Evolutionary conservation across 441 rosid species (phyloP).

Genomic region (Sinapis alba): DNA sequence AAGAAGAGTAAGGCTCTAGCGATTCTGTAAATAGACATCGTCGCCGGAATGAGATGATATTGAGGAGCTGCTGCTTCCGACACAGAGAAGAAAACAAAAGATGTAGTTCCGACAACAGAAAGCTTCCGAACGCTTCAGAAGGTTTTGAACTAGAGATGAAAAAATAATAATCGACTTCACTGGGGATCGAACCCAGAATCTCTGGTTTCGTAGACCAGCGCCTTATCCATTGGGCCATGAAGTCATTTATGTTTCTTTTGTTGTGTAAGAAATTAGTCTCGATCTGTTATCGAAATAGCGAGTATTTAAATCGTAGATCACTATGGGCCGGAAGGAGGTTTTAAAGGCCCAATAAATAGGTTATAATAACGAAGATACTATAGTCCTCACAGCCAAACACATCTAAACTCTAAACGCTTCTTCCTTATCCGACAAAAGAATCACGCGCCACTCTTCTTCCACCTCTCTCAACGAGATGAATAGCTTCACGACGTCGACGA

Average conservation of each 20-base stretch:
- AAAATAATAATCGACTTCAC: slow-evolving; percentile 43
- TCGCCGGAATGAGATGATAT: slow-evolving; percentile 15
- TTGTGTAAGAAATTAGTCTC: background rate
- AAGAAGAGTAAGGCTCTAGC: slow-evolving; percentile 52
- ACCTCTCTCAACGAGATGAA: slow-evolving; percentile 40
- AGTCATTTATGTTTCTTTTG: slow-evolving; percentile 22
- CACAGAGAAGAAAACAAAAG: background rate
- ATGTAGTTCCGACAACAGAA: background rate
- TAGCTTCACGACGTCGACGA: slow-evolving; percentile 43
- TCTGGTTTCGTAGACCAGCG: slow-evolving; percentile 99
- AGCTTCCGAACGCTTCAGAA: background rate
- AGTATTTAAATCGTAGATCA: background rate
- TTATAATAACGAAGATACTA: background rate
- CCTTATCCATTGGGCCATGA: slow-evolving; percentile 99
- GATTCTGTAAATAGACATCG: slow-evolving; percentile 43
- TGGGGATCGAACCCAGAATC: slow-evolving; percentile 98
- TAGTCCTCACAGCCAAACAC: slow-evolving; percentile 26
- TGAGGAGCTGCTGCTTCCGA: background rate
- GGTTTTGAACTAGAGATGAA: background rate
- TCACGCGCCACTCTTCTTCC: slow-evolving; percentile 22
- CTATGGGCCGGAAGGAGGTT: background rate
- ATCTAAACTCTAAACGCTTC: background rate
- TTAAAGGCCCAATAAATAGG: background rate
- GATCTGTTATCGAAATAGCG: too few relatives aligned
- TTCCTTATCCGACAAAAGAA: slow-evolving; percentile 34